A percentile compares a stretch with the other conserved stretches of the same genome.
These are phyloP conservation scores for Lactarius hengduanensis DNA, from an alignment of 768 basidiomycete genomes.

Conservation along the genomic window DNA sequence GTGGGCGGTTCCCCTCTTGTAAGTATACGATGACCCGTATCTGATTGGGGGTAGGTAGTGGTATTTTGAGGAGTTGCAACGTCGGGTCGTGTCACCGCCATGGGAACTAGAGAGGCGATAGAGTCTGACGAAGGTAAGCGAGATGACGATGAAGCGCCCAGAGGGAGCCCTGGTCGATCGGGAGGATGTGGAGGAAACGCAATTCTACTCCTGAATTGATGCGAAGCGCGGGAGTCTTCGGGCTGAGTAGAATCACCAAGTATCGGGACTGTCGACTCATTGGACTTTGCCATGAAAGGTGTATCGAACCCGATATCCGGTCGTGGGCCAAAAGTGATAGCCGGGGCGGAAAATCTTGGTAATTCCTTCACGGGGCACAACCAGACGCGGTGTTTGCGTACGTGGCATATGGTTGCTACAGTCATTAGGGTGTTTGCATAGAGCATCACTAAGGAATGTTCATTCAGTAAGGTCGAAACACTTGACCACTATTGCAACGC, in stretches of 20 bases:
- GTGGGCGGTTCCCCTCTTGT: constrained; percentile 18
- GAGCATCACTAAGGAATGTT: constrained; percentile 20
- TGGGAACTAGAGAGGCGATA: constrained; percentile 4
- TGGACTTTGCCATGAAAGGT: neutral
- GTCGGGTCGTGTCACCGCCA: constrained; percentile 1
- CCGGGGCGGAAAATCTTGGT: constrained; percentile 19
- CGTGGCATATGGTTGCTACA: constrained; percentile 26
- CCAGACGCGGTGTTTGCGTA: constrained; percentile 19
- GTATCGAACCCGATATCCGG: constrained; percentile 4
- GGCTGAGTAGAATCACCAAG: neutral
- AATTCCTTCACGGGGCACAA: constrained; percentile 13
- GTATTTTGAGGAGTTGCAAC: neutral
- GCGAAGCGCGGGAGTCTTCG: neutral
- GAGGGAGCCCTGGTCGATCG: neutral
- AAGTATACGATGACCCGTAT: constrained; percentile 1
- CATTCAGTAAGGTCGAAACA: constrained; percentile 8
- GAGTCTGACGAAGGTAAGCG: constrained; percentile 2
- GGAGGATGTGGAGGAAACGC: neutral
- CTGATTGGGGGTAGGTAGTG: neutral
- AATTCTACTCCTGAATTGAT: constrained; percentile 19
- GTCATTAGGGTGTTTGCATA: constrained; percentile 26
- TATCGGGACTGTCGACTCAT: constrained; percentile 9
- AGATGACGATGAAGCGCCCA: neutral
- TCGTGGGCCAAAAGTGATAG: constrained; percentile 15
- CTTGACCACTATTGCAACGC: neutral